Percentiles rank a stretch among this genome's conserved stretches.
These are phyloP conservation scores for Triangularia verruculosa DNA, from an alignment of 2,329 filamentous ascomycete genomes.

Conservation along the genomic window DNA sequence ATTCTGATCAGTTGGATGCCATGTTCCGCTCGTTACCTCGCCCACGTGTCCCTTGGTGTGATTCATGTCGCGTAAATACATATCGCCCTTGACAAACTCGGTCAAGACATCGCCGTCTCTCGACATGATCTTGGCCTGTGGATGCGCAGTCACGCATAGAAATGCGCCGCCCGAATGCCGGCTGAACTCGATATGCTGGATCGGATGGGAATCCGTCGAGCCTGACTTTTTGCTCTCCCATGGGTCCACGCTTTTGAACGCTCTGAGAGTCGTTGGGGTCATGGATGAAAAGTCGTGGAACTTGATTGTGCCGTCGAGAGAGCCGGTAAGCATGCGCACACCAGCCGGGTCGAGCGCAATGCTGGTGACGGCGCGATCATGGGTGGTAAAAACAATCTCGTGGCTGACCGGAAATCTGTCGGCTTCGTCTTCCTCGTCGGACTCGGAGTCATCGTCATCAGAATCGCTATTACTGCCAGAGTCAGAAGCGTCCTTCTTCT, in stretches of 20 bases:
- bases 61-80: slow-evolving; percentile 96
- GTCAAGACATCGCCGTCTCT: slow-evolving; percentile 82
- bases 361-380: slow-evolving; percentile 82
- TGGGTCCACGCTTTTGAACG: slow-evolving; percentile 90
- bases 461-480: slow-evolving; percentile 47
- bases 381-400: slow-evolving; percentile 87
- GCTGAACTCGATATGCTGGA: slow-evolving; percentile 86
- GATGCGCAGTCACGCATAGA: slow-evolving; percentile 82
- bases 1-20: slow-evolving; percentile 85
- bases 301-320: slow-evolving; percentile 86
- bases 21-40: slow-evolving; percentile 83
- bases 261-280: slow-evolving; percentile 89
- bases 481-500: slow-evolving; percentile 36
- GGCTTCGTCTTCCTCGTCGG: slow-evolving; percentile 66
- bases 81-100: slow-evolving; percentile 95
- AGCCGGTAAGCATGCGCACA: slow-evolving; percentile 81
- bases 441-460: slow-evolving; percentile 47
- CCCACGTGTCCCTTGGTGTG: slow-evolving; percentile 97
- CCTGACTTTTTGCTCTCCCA: slow-evolving; percentile 70
- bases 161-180: slow-evolving; percentile 75
- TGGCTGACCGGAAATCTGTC: slow-evolving; percentile 92
- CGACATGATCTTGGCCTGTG: slow-evolving; percentile 84
- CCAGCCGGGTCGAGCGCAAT: slow-evolving; percentile 82
- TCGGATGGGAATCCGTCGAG: slow-evolving; percentile 77
- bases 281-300: slow-evolving; percentile 94